A percentile compares a stretch with the other conserved stretches of the same genome.
phyloP scores from a whole-genome alignment of 139 green algal species.

The Tetradesmus lagerheimii region DNA sequence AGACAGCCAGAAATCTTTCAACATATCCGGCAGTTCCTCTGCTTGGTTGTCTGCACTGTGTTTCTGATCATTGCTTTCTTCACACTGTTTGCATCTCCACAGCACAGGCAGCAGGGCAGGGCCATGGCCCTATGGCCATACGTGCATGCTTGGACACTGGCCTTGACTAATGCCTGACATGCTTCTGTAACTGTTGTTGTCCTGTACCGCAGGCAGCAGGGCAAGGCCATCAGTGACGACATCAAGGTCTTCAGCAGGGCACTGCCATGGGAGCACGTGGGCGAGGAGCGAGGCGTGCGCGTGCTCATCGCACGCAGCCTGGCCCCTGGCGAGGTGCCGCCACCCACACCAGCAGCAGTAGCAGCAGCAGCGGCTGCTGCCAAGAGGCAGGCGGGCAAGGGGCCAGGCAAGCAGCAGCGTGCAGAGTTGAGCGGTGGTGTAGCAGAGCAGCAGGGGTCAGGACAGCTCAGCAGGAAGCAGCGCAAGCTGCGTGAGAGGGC shows the following conservation, averaged over 20 bases:
- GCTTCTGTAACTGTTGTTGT: too few relatives aligned
- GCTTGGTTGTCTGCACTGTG: too few relatives aligned
- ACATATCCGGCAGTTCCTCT: too few relatives aligned
- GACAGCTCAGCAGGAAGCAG: not conserved
- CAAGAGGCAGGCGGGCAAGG: not conserved
- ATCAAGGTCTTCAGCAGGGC: slow-evolving; percentile 10
- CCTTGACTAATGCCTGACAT: too few relatives aligned
- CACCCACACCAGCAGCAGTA: not conserved
- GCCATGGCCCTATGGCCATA: too few relatives aligned
- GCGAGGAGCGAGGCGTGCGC: not conserved
- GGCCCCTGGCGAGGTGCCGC: not conserved
- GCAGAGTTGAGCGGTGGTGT: not conserved
- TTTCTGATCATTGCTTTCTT: too few relatives aligned
- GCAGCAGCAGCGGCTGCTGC: not conserved
- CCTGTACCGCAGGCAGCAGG: not conserved
- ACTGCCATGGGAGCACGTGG: not conserved
- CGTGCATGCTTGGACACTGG: too few relatives aligned
- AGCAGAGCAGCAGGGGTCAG: not conserved
- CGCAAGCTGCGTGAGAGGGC: not conserved
- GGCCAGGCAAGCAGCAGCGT: not conserved
- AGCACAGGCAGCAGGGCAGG: too few relatives aligned
- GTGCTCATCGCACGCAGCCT: not conserved
- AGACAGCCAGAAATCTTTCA: too few relatives aligned
- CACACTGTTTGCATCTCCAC: too few relatives aligned
- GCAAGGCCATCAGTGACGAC: not conserved